Evolutionary conservation across 225 moss, liverwort and hornwort genomes (phyloP), one percentile per base, ranked within the genome.

Genomic region (Anthoceros angustus): DNA sequence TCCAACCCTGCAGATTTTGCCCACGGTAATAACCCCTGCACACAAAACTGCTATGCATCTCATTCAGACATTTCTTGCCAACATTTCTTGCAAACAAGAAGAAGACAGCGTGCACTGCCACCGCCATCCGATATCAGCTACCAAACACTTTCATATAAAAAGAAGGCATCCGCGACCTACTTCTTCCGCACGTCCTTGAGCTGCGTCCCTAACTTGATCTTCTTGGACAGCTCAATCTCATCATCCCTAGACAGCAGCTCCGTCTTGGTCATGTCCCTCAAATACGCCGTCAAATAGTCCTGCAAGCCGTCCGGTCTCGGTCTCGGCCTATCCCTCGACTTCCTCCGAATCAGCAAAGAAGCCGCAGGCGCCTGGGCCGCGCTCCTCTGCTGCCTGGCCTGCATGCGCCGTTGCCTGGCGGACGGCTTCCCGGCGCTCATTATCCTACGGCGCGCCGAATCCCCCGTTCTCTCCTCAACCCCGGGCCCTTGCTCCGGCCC

Each of bases 201-300:
- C 68, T 82, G 61, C 64, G 80, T 79, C 50, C 94, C 94, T 69
- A 73, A 71, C 76, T 87, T 86, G 61, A 95, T 69, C 64, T 86
- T 84, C 78, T 88, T 88, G 20, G 94, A 86, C 8, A 95, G 77
- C 66, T 90, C 74, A 62, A 88, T 66, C 77, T 95, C 94, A 71
- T 95, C 94, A 20, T 82, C 88, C 66, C 69, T 78, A 25, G 94
- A 86, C n/a, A 95, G 87, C 63, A 90, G 84, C 62, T 95, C 90
- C 68, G 88, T 88, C 76, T 85, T 95, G 8, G 82, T 86, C 43
- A 95, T 95, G 67, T 90, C 94, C 67, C 94, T 83, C 72, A 95
- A 70, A 64, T 90, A 95, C 0, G 90, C 90, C 20, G 94, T 90
- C 42, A 95, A 64, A 67, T 95, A 95, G 68, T 86, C 86, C 74